Base-by-base conservation (phyloP, 2,329 filamentous ascomycete genomes). In the Bipolaris cookei region DNA sequence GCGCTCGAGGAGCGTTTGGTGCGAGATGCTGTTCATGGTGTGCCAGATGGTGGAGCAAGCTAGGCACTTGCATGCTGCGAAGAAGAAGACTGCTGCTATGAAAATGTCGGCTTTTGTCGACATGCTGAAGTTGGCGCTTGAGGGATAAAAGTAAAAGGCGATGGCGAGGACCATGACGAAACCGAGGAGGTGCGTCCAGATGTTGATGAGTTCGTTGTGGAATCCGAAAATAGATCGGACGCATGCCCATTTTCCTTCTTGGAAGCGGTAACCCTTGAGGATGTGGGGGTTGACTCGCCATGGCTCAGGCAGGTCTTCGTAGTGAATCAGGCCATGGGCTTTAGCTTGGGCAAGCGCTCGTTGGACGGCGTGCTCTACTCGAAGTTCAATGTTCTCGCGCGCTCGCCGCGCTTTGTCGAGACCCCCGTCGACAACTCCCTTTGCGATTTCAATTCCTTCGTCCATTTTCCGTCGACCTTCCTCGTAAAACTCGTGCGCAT, bases 261-360 rank as follows among this genome's bases (percentile, higher is more conserved):
- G 90, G 81, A 99, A 99, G 49, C 95, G 93, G 76, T 99, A 99
- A 16, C 95, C 95, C 51, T 86, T 87, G 49, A 88, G 82, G 73
- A 99, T 98, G 78, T 99, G 92, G 1, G 93, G 92, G 78, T 99
- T 99, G 71, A 96, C 89, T 59, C 90, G 86, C 95, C 95, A 99
- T 0, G 95, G 95, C 35, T 90, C 82, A 1, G 95, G 95, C 4
- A 99, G 83, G 70, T 97, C 92, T 44, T 96, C 88, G 78, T 98
- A 99, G 59, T 85, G 84, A 65, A 99, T 90, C 13, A 97, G 83
- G 45, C 93, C 91, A 47, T 91, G 85, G 72, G 96, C 88, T 65
- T 89, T 85, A 25, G 93, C 92, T 55, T 88, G 83, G 18, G 81
- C 69, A 54, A 97, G 86, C 11, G 95, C 94, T 51, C 85, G 84